Evolutionary conservation across 73 alveolate genomes (phyloP), one percentile per base, ranked within the genome.

Genomic region (Tetrahymena thermophila): DNA sequence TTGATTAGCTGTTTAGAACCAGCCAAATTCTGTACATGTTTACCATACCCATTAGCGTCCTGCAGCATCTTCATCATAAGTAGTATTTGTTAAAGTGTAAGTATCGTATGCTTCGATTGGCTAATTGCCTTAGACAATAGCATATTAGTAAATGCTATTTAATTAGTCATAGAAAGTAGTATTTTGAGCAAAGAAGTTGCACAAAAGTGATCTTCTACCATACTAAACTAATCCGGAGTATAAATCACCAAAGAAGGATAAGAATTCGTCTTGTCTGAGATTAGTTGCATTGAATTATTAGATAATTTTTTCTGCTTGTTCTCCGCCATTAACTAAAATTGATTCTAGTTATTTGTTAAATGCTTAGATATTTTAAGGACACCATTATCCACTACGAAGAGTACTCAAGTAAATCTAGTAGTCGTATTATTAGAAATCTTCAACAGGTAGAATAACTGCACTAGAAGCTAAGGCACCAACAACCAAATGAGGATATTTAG

Each of bases 21-120:
- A 97, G 19, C 97, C 98, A 5, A 97, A 56, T 93, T 97, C 97
- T 38, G 98, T 85, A 95, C 98, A 97, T 84, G 95, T 94, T 95
- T 97, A 96, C 93, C 58, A 97, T 35, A 71, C 94, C 98, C 98
- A 97, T 95, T 97, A 94, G 44, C 98, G 95, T 23, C 93, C 94
- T 40, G 95, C 31, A 28, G 93, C 85, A 31, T 84, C 19, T 34
- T 89, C 42, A 84, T 96, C 97, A 58, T 94, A 50, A 10, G 96
- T 97, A 10, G 96, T 94, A 34, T 97, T 85, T 40, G 94, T 85
- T 28, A 97, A 85, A 89, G 96, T 94, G 19, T 94, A 71, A 43
- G 96, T 34, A 35, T 96, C 95, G 28, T 97, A 97, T 58, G 93
- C 94, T 15, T 95, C 94, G 34, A 94, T 85, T 44, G 94, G 85